Conservation (phyloP, 805 yeast species). For the Candida vartiovaarae region DNA sequence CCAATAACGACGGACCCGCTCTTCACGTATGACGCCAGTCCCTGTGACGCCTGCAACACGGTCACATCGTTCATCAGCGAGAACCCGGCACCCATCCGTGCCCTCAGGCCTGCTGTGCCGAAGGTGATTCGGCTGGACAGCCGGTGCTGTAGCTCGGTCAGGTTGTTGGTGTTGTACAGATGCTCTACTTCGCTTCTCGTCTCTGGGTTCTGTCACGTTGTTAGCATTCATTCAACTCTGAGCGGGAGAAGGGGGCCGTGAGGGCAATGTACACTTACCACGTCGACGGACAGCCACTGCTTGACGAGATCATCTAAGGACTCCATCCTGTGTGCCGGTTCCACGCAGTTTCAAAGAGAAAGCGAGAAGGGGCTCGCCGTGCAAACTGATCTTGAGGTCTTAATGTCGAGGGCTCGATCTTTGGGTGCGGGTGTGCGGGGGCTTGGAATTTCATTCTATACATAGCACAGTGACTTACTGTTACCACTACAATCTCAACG, state of each 20-base stretch:
- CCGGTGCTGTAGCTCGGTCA: slow-evolving; percentile 41
- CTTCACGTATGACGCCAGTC: slow-evolving; percentile 48
- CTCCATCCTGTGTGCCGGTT: slow-evolving; percentile 4
- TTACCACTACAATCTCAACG: no score
- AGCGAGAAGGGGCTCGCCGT: no score
- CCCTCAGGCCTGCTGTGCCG: slow-evolving; percentile 91
- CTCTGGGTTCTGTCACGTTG: slow-evolving; percentile 22
- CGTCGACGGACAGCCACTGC: slow-evolving; percentile 12
- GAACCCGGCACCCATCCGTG: slow-evolving; percentile 88
- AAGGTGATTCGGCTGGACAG: slow-evolving; percentile 61
- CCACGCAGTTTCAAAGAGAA: no score
- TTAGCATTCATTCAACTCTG: neutral
- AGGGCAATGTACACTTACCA: slow-evolving; percentile 2
- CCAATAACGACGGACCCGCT: slow-evolving; percentile 61
- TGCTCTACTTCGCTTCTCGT: slow-evolving; percentile 50
- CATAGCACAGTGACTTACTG: no score
- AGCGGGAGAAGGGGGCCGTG: no score
- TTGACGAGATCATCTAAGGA: slow-evolving; percentile 5
- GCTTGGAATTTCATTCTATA: no score
- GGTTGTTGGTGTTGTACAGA: slow-evolving; percentile 33
- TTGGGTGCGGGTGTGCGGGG: no score
- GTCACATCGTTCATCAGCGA: slow-evolving; percentile 85
- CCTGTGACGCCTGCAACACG: slow-evolving; percentile 85
- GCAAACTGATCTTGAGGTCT: no score
- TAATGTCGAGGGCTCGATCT: no score